Percentiles rank a stretch among this genome's conserved stretches.
These are phyloP conservation scores for Metschnikowia picachoensis DNA, from an alignment of 805 yeast species.

Conservation along the genomic window DNA sequence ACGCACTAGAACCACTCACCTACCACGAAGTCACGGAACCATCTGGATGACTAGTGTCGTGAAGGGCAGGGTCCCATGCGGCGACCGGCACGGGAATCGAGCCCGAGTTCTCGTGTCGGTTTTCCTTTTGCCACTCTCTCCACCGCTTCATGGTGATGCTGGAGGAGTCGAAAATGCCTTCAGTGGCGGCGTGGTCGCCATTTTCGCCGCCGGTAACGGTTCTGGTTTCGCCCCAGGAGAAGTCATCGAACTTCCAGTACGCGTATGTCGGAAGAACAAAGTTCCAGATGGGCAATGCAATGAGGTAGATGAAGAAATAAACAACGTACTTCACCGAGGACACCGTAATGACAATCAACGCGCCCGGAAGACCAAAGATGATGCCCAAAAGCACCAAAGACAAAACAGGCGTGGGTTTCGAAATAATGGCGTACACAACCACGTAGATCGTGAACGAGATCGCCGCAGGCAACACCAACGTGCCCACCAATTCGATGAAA, in stretches of 20 bases:
- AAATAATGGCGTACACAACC: constrained; percentile 62
- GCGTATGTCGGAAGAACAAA: constrained; percentile 83
- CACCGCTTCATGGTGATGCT: constrained; percentile 87
- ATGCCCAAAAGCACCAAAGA: constrained; percentile 73
- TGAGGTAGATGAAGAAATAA: constrained; percentile 75
- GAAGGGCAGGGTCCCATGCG: constrained; percentile 43
- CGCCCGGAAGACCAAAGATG: constrained; percentile 82
- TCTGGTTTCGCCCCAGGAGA: constrained; percentile 95
- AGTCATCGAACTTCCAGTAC: constrained; percentile 93
- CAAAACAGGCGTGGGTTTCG: constrained; percentile 71
- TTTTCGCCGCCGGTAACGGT: constrained; percentile 66
- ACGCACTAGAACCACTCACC: too few relatives aligned
- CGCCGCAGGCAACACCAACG: constrained; percentile 86
- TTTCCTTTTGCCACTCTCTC: constrained; percentile 85
- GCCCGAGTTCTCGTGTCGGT: constrained; percentile 33
- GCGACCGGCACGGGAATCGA: constrained; percentile 36
- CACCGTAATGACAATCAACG: constrained; percentile 76
- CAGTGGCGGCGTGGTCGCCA: constrained; percentile 61
- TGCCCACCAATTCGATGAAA: constrained; percentile 78
- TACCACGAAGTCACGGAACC: constrained; percentile 11
- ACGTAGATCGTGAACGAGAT: constrained; percentile 80
- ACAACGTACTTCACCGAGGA: constrained; percentile 65
- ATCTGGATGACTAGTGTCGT: constrained; percentile 26
- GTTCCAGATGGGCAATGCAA: constrained; percentile 93
- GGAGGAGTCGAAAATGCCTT: constrained; percentile 89